Evolutionary conservation across 2,329 filamentous ascomycete genomes (phyloP), one percentile per base, ranked within the genome.

Genomic region (Pseudocercospora pini-densiflorae): DNA sequence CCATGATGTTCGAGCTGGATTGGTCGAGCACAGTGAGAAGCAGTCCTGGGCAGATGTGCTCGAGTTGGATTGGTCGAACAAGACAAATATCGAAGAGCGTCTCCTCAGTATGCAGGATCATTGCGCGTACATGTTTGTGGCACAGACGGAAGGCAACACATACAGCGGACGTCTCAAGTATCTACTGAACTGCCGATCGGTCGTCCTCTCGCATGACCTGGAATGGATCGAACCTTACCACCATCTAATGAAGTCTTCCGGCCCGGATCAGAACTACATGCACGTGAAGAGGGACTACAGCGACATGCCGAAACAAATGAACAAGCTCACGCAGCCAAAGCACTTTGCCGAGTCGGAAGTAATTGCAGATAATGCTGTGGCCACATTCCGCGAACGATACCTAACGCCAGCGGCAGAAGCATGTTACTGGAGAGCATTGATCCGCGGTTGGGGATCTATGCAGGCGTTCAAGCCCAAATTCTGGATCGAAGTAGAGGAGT

Each of bases 381-480:
- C 62, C 3, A 70, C 63, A 2, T 74, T 75, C 61, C 68, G 73
- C 23, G 71, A 75, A 58, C 65, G 72, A 12, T 74, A 74, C 36
- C 66, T 74, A 6, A 77, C 73, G 9, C 70, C 73, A 0, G 75
- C 74, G 2, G 74, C 74, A 4, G 72, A 74, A 51, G 68, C 73
- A 12, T 76, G 74, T 58, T 77, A 77, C 49, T 77, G 75, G 75
- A 67, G 75, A 29, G 62, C 65, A n/a, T 53, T 77, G 57, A 70
- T 77, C 9, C 62, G 71, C 9, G 72, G 66, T 2, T 77, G 75
- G 75, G 65, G 89, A 91, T 91, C 61, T 9, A 57, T 73, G 43
- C 72, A 74, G 59, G 68, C 62, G 3, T 75, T 74, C 54, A 62
- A 70, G 51, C 71, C 72, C 8, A 51, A 72, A 36, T 68, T 72